Percentiles rank a stretch among this genome's conserved stretches.
Evolutionary conservation across 2,329 filamentous ascomycete genomes (phyloP).

Genomic region (Colletotrichum liaoningense): DNA sequence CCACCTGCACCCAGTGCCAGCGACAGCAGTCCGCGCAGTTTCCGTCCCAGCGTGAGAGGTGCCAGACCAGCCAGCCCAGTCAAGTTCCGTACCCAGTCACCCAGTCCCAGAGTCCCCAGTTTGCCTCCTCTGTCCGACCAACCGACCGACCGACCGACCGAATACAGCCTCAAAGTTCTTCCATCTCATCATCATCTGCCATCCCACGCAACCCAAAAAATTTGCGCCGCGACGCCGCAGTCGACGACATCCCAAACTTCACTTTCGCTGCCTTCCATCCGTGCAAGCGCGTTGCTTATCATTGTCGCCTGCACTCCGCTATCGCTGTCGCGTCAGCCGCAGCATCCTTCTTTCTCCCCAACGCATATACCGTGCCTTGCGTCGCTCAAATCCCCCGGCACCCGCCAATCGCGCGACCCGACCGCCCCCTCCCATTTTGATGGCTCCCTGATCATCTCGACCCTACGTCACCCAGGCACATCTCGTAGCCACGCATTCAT

Average conservation of each 20-base stretch:
- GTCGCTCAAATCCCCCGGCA: constrained; percentile 32
- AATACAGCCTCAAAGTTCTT: constrained; percentile 36
- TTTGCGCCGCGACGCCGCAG: constrained; percentile 31
- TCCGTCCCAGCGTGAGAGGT: constrained; percentile 22
- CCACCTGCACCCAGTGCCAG: constrained; percentile 11
- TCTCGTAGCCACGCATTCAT: constrained; percentile 29
- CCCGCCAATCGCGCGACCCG: constrained; percentile 37
- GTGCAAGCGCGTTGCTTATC: constrained; percentile 15
- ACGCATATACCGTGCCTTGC: constrained; percentile 27
- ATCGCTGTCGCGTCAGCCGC: constrained; percentile 30
- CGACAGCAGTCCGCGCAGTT: constrained; percentile 25
- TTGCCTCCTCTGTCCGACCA: constrained; percentile 35
- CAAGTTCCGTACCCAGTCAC: constrained; percentile 9
- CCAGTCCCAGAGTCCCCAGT: constrained; percentile 15
- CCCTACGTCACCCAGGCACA: constrained; percentile 35
- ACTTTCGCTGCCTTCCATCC: not conserved
- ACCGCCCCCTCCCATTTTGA: constrained; percentile 37
- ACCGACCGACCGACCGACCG: constrained; percentile 24
- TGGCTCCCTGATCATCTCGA: constrained; percentile 36
- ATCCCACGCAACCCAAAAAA: constrained; percentile 24
- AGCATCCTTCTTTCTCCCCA: constrained; percentile 9
- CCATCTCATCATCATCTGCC: constrained; percentile 33
- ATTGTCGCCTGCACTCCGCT: constrained; percentile 19
- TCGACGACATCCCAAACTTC: not conserved
- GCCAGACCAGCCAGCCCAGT: constrained; percentile 6